phyloP scores from a whole-genome alignment of 164 flowering plant genomes.

The Aristolochia fimbriata region DNA sequence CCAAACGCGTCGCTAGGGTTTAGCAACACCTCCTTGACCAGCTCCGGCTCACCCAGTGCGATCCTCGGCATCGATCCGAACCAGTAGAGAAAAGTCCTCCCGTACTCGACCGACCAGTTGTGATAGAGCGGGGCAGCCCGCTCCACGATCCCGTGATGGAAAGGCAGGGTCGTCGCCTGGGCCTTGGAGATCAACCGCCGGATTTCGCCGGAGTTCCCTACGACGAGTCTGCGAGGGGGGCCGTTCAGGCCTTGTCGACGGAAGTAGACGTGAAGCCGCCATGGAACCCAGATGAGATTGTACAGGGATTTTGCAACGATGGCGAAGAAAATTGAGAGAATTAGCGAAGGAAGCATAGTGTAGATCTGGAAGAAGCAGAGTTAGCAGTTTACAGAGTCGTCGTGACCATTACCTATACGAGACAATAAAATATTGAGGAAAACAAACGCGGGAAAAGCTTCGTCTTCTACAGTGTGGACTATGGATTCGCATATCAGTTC shows the following conservation, averaged over 20 bases:
- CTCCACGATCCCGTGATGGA: not conserved
- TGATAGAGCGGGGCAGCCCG: conserved; percentile 8
- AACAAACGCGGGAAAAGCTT: too few species aligned
- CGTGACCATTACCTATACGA: too few species aligned
- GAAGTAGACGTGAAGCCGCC: conserved; percentile 6
- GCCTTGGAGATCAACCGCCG: not conserved
- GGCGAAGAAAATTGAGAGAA: not conserved
- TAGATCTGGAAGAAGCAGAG: not conserved
- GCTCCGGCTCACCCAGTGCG: conserved; percentile 6
- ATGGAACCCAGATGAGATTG: conserved; percentile 7
- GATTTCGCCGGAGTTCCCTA: conserved; percentile 22
- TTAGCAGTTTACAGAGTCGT: too few species aligned
- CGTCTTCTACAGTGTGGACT: too few species aligned
- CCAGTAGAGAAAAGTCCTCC: conserved; percentile 10
- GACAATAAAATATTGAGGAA: too few species aligned
- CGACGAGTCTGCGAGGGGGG: conserved; percentile 18
- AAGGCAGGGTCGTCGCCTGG: conserved; percentile 4
- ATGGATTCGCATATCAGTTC: too few species aligned
- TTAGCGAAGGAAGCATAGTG: conserved; percentile 1
- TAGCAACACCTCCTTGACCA: conserved; percentile 11
- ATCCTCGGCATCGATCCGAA: conserved; percentile 11
- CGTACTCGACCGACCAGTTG: conserved; percentile 9
- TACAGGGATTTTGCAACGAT: conserved; percentile 2
- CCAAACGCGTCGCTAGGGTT: conserved; percentile 7
- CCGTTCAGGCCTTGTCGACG: conserved; percentile 10